These are phyloP conservation scores for Malus sieversii DNA, from an alignment of 306 rosid species.

Conservation along the genomic window DNA sequence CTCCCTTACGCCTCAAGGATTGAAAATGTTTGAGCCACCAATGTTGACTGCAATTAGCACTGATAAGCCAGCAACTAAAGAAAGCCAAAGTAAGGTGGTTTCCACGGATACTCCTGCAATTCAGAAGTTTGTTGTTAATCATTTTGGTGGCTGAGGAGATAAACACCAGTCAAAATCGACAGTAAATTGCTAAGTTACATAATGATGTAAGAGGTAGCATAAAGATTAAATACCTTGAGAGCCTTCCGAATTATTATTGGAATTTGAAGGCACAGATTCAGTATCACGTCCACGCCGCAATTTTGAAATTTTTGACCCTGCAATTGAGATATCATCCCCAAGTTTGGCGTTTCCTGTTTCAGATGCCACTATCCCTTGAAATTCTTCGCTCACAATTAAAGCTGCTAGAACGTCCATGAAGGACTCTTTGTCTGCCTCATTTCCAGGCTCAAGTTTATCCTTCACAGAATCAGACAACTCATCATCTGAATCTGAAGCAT, in stretches of 20 bases:
- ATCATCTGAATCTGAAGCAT: conserved; percentile 79
- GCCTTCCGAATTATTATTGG: conserved; percentile 30
- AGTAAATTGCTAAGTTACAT: conserved; percentile 1
- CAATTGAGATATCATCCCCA: conserved; percentile 38
- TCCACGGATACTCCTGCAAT: conserved; percentile 44
- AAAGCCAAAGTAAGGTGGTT: conserved; percentile 63
- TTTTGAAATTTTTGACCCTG: conserved; percentile 32
- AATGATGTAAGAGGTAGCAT: neutral
- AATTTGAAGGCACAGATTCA: conserved; percentile 35
- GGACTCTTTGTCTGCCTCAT: conserved; percentile 55
- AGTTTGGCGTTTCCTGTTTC: conserved; percentile 51
- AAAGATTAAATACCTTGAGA: conserved; percentile 41
- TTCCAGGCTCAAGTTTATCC: conserved; percentile 24
- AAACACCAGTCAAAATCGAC: neutral
- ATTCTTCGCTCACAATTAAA: conserved; percentile 90
- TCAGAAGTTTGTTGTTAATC: conserved; percentile 20
- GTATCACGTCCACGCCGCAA: conserved; percentile 25
- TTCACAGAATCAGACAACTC: conserved; percentile 67
- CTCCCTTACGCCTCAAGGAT: conserved; percentile 46
- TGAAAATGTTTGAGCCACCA: conserved; percentile 82
- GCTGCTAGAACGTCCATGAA: conserved; percentile 97
- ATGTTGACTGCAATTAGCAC: conserved; percentile 63
- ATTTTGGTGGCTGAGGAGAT: conserved; percentile 7
- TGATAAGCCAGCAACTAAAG: conserved; percentile 64
- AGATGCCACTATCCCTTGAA: conserved; percentile 91